Percentiles rank a stretch among this genome's conserved stretches.
Evolutionary conservation across 164 flowering plant species (phyloP).

Genomic region (Vitis rupestris): DNA sequence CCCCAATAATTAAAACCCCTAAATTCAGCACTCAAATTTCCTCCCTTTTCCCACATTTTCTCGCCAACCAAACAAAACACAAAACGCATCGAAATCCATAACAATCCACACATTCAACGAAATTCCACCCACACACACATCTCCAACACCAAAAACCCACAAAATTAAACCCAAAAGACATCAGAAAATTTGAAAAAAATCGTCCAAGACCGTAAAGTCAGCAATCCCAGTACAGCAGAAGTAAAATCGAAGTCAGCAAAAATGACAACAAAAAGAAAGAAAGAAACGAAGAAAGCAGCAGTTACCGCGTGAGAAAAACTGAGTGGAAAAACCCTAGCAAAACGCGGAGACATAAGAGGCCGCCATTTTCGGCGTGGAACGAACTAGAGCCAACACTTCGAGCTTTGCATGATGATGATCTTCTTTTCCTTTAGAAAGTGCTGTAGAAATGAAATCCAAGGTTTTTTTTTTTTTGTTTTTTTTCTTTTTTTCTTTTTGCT

Average conservation of each 20-base stretch:
- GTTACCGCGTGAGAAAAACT: slow-evolving; percentile 16
- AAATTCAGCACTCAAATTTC: background rate
- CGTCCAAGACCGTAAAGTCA: too few species aligned
- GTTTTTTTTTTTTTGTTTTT: background rate
- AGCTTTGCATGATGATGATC: background rate
- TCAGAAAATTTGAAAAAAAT: too few species aligned
- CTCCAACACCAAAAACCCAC: background rate
- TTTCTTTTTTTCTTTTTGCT: background rate
- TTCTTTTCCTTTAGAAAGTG: background rate
- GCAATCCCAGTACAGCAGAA: background rate
- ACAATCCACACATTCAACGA: background rate
- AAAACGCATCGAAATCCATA: background rate
- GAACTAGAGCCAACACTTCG: background rate
- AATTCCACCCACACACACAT: background rate
- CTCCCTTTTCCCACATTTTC: background rate
- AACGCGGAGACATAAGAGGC: slow-evolving; percentile 12
- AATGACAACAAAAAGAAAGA: background rate
- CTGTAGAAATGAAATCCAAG: background rate
- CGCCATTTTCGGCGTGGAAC: slow-evolving; percentile 18
- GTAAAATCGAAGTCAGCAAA: background rate
- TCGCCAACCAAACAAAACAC: slow-evolving; percentile 6
- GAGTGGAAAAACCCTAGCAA: slow-evolving; percentile 5
- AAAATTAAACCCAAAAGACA: too few species aligned
- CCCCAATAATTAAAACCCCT: background rate
- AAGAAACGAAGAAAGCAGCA: slow-evolving; percentile 5